Conservation (phyloP, 1,284 basidiomycete genomes). For the Grifola frondosa region DNA sequence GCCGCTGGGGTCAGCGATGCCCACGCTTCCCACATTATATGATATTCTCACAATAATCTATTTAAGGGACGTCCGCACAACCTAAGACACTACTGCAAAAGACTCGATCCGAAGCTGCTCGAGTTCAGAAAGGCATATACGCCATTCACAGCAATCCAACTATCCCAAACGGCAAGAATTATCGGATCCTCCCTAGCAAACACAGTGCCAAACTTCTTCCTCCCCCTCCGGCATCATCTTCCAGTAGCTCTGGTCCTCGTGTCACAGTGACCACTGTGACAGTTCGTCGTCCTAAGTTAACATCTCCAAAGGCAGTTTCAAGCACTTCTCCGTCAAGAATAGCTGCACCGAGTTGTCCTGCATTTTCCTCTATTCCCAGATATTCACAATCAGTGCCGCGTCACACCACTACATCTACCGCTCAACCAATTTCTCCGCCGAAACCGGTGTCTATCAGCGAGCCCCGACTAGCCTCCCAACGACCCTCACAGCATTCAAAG, state of each 20-base stretch:
- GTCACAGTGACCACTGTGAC: slow-evolving; percentile 32
- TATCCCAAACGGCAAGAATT: slow-evolving; percentile 45
- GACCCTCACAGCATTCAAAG: slow-evolving; percentile 43
- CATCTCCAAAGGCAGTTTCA: slow-evolving; percentile 4
- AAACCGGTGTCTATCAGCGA: neutral
- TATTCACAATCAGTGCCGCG: no score
- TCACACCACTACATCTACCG: no score
- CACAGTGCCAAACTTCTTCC: slow-evolving; percentile 35
- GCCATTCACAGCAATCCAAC: slow-evolving; percentile 49
- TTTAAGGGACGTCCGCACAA: slow-evolving; percentile 48
- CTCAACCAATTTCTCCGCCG: neutral
- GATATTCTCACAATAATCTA: slow-evolving; percentile 7
- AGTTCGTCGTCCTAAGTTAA: slow-evolving; percentile 17
- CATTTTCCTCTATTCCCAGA: neutral
- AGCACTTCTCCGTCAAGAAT: slow-evolving; percentile 1
- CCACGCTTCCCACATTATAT: slow-evolving; percentile 1
- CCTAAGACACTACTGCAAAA: slow-evolving; percentile 76
- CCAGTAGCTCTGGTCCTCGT: slow-evolving; percentile 24
- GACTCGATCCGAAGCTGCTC: slow-evolving; percentile 66
- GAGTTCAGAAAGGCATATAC: slow-evolving; percentile 62
- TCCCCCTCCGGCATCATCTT: slow-evolving; percentile 26
- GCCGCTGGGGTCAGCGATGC: slow-evolving; percentile 44
- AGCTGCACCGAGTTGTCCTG: no score
- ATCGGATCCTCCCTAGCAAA: slow-evolving; percentile 39
- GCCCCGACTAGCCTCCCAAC: slow-evolving; percentile 3